Conservation (phyloP, 148 eudicot genomes). For the Pharnaceum exiguum region DNA sequence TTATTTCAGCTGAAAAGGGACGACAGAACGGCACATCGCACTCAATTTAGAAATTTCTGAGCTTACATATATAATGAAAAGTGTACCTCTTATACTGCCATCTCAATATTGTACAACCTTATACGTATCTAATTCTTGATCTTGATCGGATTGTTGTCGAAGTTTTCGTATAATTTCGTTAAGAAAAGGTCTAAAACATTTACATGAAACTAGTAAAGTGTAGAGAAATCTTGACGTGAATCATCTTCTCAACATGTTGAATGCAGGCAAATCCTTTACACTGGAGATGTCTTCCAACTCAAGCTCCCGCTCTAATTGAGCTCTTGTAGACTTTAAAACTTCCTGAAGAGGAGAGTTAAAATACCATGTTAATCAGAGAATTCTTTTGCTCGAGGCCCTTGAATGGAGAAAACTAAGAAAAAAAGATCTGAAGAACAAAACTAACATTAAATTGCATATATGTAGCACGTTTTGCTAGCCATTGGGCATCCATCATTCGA, state of each 20-base stretch:
- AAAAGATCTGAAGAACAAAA: neutral
- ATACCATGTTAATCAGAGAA: neutral
- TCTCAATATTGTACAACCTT: no score
- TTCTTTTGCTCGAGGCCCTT: no score
- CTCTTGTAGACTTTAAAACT: constrained; percentile 80
- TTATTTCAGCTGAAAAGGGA: no score
- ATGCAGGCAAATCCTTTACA: constrained; percentile 83
- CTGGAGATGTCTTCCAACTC: constrained; percentile 61
- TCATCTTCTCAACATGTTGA: constrained; percentile 59
- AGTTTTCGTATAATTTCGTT: no score
- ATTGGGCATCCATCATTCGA: constrained; percentile 77
- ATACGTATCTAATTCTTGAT: no score
- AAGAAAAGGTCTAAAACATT: neutral
- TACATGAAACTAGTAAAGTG: neutral
- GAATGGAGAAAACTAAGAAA: no score
- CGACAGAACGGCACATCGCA: no score
- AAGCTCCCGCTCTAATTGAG: constrained; percentile 83
- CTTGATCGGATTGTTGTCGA: no score
- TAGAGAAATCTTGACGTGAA: neutral
- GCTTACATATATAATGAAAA: no score
- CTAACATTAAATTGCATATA: constrained; percentile 78
- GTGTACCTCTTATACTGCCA: no score
- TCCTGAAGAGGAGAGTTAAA: constrained; percentile 49
- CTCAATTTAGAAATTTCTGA: no score
- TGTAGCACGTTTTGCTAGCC: constrained; percentile 83